Base-by-base conservation (phyloP, 345 rosid species). In the Corchorus olitorius region DNA sequence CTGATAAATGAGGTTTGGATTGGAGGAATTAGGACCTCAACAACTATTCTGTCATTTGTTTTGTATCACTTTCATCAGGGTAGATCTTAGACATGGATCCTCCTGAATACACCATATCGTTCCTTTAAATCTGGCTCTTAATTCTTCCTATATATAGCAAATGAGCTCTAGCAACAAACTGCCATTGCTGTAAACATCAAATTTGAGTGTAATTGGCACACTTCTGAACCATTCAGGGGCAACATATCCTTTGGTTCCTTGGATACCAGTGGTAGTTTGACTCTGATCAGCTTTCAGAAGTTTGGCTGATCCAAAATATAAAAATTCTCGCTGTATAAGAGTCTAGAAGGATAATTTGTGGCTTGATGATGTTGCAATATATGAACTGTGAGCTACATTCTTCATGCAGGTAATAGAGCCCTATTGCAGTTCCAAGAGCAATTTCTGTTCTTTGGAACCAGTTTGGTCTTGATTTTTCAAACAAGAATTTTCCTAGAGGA, bases 111-210 rank as follows among this genome's bases (percentile, higher is more conserved):
- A 27, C 27, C 27, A 0, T 27, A 27, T 27, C 27, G 27, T 27
- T 27, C 27, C 27, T 27, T 27, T 27, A 27, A 27, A 27, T 27
- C 27, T 48, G 16, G 52, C 10, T 76, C 81, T 8, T 61, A 60
- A 48, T 63, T 75, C 76, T 70, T 81, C n/a, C n/a, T n/a, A n/a
- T 53, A 81, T 80, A 39, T 85, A 81, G 76, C 83, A 79, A 33
- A 86, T 73, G 54, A 81, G 67, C 85, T 86, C 87, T 8, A 81
- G 77, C 34, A 83, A 59, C 73, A 86, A 8, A 45, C 79, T 71
- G 12, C 85, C 84, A 35, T 83, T 83, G 76, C 88, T 84, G 76
- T 79, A 87, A 16, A 86, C 75, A 15, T 88, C 89, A 0, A 81
- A 87, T 49, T 84, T 87, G 19, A 46, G 77, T 9, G 88, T 83